These are phyloP conservation scores for Elongisporangium prolatum DNA, from an alignment of 352 stramenopile species.

Conservation along the genomic window DNA sequence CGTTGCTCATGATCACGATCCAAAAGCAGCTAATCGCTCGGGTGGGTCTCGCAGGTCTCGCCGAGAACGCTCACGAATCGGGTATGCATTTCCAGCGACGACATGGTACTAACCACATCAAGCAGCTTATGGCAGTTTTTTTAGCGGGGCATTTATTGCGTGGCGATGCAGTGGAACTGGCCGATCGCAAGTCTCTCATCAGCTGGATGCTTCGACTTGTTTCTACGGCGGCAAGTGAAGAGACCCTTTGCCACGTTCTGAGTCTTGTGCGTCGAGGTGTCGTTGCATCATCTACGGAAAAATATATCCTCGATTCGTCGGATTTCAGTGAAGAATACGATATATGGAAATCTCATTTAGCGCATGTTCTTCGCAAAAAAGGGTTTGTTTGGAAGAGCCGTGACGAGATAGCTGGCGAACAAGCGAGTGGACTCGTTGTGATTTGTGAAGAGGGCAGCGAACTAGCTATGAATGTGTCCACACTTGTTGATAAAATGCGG, in stretches of 20 bases:
- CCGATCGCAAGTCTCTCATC: slow-evolving; percentile 55
- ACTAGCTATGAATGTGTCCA: slow-evolving; percentile 22
- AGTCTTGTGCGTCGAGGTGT: slow-evolving; percentile 50
- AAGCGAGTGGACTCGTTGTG: not conserved
- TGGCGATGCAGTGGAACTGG: slow-evolving; percentile 22
- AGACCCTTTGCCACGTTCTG: slow-evolving; percentile 62
- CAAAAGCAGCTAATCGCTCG: slow-evolving; percentile 73
- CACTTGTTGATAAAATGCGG: slow-evolving; percentile 40
- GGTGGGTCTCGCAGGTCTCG: slow-evolving; percentile 11
- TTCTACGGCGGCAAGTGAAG: slow-evolving; percentile 50
- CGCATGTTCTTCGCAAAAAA: slow-evolving; percentile 47
- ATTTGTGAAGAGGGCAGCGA: not conserved
- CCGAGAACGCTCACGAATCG: not conserved
- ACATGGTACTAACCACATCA: slow-evolving; percentile 22
- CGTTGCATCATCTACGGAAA: slow-evolving; percentile 3
- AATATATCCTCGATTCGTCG: not conserved
- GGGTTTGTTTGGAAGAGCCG: slow-evolving; percentile 21
- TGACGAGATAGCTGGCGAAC: slow-evolving; percentile 2
- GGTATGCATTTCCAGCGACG: not conserved
- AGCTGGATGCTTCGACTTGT: slow-evolving; percentile 68
- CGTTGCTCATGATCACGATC: slow-evolving; percentile 82
- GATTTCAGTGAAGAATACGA: not conserved
- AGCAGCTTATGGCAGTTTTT: slow-evolving; percentile 80
- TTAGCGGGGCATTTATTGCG: slow-evolving; percentile 44
- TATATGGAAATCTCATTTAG: slow-evolving; percentile 8